Base-by-base conservation (phyloP, 2,329 filamentous ascomycete species). In the Aplosporella prunicola region DNA sequence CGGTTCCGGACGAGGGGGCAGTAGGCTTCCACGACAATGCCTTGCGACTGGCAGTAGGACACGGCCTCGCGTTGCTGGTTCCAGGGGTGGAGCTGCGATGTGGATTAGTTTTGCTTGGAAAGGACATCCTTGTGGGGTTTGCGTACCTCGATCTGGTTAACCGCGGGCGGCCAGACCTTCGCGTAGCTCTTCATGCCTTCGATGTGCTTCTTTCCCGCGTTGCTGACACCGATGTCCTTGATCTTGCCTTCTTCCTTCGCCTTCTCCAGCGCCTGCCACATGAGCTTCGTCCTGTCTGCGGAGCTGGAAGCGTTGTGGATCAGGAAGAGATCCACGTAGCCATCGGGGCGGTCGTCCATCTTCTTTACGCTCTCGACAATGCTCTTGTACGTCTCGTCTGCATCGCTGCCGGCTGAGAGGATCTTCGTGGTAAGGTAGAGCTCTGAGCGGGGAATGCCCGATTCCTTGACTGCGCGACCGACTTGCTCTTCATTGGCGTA, bases 361-460 rank as follows among this genome's bases (percentile, higher is more conserved):
- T 76, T 79, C 46, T 71, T 61, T 22, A 85, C 74, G 46, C 78
- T 82, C 5, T 75, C 71, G 14, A 75, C 48, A 9, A 74, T 61
- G 43, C 68, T 72, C 41, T 71, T 51, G 51, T 83, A 81, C 5
- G 72, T 76, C 16, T 66, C 65, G 5, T 80, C 74, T 3, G 67
- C 59, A 35, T 70, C 70, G 4, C 66, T 67, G 2, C 61, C 66
- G 5, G 72, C 63, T 18, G 58, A 63, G 20, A 79, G 61, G 39
- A 85, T 76, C 60, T 87, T 87, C 41, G 77, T 80, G 0, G 81
- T 85, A 25, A 85, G 57, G 55, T 80, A 86, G 32, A 86, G 50
- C 7, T 82, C 67, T 11, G 67, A 59, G 20, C 77, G 70, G 5
- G 66, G 59, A 5, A 84, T 45, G 0, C 66, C 67, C 2, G 72